Evolutionary conservation across 805 yeast species (phyloP), one percentile per base, ranked within the genome.

Genomic region (Saturnispora kantuleensis): DNA sequence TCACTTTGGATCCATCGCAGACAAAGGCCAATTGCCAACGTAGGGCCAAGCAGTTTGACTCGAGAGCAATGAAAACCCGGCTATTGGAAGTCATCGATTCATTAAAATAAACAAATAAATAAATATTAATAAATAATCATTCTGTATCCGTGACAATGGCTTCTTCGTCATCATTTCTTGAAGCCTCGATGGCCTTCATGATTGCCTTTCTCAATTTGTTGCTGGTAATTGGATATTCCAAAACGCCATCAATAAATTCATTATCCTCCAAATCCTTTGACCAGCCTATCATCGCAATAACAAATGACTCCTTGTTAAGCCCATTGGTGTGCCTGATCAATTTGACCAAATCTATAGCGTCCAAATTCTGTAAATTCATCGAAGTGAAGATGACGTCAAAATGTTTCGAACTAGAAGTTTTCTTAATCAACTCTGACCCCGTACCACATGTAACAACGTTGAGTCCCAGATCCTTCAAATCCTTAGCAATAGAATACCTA

Each of bases 361-460:
- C 84, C 28, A 83, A 67, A 48, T 79, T 80, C 12, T 84, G 76
- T 17, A 84, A 65, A 51, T 76, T 76, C 44, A 83, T 68, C 2
- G 90, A 93, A 0, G 93, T 79, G 47, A 89, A 69, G 28, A 89
- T 86, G 35, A 88, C 52, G 62, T 89, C 97, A 66, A 87, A 90
- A 56, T 78, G 81, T 15, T 86, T 84, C 42, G 80, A 81, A 32
- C 94, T 84, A 0, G 95, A 83, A 6, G 87, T 86, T 45, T 93
- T 66, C 48, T 93, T 71, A 11, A 88, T 74, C 47, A 88, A 68
- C 49, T 88, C 96, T 48, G 87, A 90, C 1, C 95, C 96, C 47
- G 79, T 79, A 0, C 79, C 68, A 6, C 85, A 83, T 2, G 84
- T 69, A 4, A 85, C 84, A 8, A 87, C 95, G 10, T 81, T 77